Base-by-base conservation (phyloP, 106 monocot genomes). In the Allium fistulosum region DNA sequence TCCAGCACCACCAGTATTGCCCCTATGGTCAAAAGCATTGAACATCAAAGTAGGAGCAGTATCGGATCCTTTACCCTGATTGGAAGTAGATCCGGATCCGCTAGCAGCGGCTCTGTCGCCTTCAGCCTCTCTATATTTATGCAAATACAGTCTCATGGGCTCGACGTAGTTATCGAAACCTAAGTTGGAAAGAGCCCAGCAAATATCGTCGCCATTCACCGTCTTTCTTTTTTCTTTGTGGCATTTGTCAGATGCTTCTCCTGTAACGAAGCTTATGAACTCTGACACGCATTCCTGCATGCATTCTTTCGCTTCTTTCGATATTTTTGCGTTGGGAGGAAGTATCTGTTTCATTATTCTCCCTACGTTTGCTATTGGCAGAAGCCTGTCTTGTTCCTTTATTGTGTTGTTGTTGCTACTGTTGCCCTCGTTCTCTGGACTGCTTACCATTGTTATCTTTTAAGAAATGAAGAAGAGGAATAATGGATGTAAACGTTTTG, bases 281-380 rank as follows among this genome's bases (percentile, higher is more conserved):
- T 90, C 90, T 10, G 90, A 81, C 16, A 78, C 90, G 59, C 86
- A 90, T 76, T 90, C 90, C 62, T 90, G 90, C 83, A 90, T 83
- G n/a, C 86, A 86, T 70, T 90, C 90, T 74, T 86, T 90, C 16
- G 86, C 90, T 17, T 86, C 90, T 65, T 90, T 81, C 0, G 90
- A 86, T 71, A 90, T 83, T 74, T 87, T 92, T 4, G 91, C 91
- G 58, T 92, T 87, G 0, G 87, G 63, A 1, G 91, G 91, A 10
- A 92, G 84, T 59, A 81, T 84, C 56, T 91, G 87, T 79, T 91
- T 87, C 91, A 91, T 91, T 71, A 91, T 91, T 61, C 91, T 45
- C 37, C 91, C 91, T 12, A 91, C 91, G 80, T 91, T 87, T 13
- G 86, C 91, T 16, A 91, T 91, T 9, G 91, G 91, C 0, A 91